Conservation (phyloP, 345 rosid genomes). For the Murraya koenigii region DNA sequence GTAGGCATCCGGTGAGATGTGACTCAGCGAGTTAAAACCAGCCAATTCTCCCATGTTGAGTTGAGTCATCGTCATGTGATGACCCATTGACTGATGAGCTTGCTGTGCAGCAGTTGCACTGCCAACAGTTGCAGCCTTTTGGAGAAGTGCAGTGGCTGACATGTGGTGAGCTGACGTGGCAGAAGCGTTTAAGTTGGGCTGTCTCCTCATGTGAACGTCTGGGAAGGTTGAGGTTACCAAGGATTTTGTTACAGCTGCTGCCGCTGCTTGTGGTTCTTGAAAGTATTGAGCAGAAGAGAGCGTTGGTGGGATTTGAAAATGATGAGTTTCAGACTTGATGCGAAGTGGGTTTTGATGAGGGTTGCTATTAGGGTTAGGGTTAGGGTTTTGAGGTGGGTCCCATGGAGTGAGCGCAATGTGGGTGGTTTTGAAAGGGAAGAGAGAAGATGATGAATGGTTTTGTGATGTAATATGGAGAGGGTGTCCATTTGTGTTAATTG, state of each 20-base stretch:
- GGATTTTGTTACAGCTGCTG: background rate
- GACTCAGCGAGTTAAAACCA: constrained; percentile 18
- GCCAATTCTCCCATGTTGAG: constrained; percentile 28
- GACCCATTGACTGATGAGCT: constrained; percentile 30
- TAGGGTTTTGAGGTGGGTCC: constrained; percentile 47
- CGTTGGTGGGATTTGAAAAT: constrained; percentile 24
- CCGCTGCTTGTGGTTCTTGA: constrained; percentile 21
- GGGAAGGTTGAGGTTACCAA: constrained; percentile 34
- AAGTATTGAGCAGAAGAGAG: constrained; percentile 21
- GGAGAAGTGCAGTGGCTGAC: constrained; percentile 95
- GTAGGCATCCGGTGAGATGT: constrained; percentile 28
- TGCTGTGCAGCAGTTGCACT: constrained; percentile 28
- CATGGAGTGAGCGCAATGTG: constrained; percentile 30
- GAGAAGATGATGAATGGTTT: constrained; percentile 18
- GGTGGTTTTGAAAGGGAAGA: constrained; percentile 30
- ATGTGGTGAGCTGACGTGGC: constrained; percentile 43
- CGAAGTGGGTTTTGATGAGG: constrained; percentile 17
- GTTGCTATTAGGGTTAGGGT: constrained; percentile 18
- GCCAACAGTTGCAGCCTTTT: constrained; percentile 68
- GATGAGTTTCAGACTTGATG: constrained; percentile 44
- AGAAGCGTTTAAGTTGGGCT: constrained; percentile 14
- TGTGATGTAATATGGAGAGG: constrained; percentile 22
- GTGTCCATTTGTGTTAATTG: constrained; percentile 16
- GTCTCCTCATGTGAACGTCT: constrained; percentile 22
- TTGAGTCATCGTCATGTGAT: constrained; percentile 18